Conservation (phyloP, 257 asterid species). For the Fraxinus excelsior region DNA sequence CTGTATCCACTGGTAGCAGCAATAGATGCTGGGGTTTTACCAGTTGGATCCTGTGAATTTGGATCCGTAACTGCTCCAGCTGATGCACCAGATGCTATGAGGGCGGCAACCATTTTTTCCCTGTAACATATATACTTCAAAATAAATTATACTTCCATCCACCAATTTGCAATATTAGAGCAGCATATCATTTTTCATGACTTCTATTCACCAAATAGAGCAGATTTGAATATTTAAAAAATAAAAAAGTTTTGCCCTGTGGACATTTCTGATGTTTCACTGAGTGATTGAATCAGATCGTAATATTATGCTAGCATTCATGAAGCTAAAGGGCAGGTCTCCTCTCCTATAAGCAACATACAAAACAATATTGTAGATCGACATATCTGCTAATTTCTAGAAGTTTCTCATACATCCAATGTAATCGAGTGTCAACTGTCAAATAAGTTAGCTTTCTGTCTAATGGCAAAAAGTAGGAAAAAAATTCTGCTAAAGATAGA, state of each 20-base stretch:
- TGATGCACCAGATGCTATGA: constrained; percentile 89
- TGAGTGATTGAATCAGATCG: background rate
- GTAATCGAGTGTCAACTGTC: background rate
- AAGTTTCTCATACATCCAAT: background rate
- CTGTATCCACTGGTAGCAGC: constrained; percentile 75
- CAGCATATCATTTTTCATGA: background rate
- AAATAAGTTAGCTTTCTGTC: background rate
- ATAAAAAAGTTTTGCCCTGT: background rate
- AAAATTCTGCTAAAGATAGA: background rate
- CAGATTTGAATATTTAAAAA: background rate
- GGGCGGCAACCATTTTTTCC: constrained; percentile 96
- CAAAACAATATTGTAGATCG: no score
- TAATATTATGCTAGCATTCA: background rate
- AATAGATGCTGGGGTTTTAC: constrained; percentile 82
- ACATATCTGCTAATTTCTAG: background rate
- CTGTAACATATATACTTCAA: constrained; percentile 42
- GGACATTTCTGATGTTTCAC: background rate
- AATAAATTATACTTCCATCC: background rate
- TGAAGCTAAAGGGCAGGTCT: background rate
- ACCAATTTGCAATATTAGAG: background rate
- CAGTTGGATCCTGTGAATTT: constrained; percentile 65
- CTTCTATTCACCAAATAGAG: background rate
- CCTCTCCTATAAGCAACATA: background rate
- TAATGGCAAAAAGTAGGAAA: background rate
- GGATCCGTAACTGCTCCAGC: constrained; percentile 97